phyloP scores from a whole-genome alignment of 345 rosid species.

The Boechera stricta region DNA sequence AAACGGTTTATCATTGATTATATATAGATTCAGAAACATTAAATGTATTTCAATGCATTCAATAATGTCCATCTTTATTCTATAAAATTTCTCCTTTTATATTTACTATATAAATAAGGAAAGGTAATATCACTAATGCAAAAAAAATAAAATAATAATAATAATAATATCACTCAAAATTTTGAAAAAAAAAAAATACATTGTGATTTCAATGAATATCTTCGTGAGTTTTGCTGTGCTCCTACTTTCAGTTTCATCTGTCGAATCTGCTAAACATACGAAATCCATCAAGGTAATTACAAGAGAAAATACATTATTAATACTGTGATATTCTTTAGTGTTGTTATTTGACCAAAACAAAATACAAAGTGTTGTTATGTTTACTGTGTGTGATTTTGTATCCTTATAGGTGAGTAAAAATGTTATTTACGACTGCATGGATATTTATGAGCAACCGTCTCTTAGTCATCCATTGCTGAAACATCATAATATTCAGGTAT shows the following conservation, averaged over 20 bases:
- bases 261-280: neutral
- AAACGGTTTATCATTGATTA: no score
- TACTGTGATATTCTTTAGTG: neutral
- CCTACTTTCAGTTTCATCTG: neutral
- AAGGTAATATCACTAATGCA: neutral
- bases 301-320: neutral
- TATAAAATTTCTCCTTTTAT: neutral
- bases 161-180: no score
- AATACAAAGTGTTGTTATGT: neutral
- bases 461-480: neutral
- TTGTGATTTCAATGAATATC: neutral
- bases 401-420: neutral
- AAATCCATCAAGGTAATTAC: neutral
- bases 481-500: neutral
- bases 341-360: no score
- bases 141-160: neutral
- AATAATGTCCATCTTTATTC: no score
- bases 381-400: neutral
- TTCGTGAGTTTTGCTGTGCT: neutral
- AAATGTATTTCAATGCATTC: no score
- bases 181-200: no score
- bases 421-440: slow-evolving; percentile 1
- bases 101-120: no score
- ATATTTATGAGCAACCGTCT: neutral
- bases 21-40: no score